Percentiles rank a stretch among this genome's conserved stretches.
Conservation (phyloP, 2,329 filamentous ascomycete species). For the Cytospora leucostoma region DNA sequence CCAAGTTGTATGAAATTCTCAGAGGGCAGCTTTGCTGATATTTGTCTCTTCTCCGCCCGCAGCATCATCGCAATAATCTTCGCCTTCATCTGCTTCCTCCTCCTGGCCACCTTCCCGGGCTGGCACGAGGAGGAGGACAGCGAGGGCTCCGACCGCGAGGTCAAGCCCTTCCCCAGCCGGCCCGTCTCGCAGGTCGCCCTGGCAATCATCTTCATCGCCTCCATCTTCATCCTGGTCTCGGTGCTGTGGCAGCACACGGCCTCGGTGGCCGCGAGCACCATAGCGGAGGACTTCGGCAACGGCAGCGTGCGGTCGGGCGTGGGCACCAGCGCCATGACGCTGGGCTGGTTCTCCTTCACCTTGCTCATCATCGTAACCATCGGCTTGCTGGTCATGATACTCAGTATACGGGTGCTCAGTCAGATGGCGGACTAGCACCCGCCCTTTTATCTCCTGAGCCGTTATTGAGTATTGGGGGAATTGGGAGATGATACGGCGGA, state of each 20-base stretch:
- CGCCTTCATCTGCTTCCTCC: constrained; percentile 91
- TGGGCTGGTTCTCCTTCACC: constrained; percentile 97
- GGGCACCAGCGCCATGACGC: constrained; percentile 91
- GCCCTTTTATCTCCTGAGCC: neutral
- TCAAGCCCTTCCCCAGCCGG: constrained; percentile 90
- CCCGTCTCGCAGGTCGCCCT: constrained; percentile 91
- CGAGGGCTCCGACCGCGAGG: constrained; percentile 79
- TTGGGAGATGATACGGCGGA: no score
- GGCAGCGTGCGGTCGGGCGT: constrained; percentile 84
- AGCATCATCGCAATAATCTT: constrained; percentile 98
- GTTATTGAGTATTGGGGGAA: no score
- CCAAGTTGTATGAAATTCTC: no score
- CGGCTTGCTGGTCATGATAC: constrained; percentile 91
- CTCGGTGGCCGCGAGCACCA: constrained; percentile 89
- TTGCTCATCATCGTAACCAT: constrained; percentile 94
- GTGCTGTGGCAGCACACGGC: constrained; percentile 92
- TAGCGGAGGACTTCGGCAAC: constrained; percentile 90
- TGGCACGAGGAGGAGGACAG: constrained; percentile 92
- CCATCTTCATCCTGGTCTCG: constrained; percentile 72
- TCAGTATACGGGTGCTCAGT: constrained; percentile 82
- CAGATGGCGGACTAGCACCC: constrained; percentile 49
- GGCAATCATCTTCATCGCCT: constrained; percentile 82
- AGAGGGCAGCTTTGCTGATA: neutral
- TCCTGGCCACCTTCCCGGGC: constrained; percentile 94
- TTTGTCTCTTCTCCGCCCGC: constrained; percentile 26